phyloP scores from a whole-genome alignment of 345 rosid species.

The Camelina laxa region DNA sequence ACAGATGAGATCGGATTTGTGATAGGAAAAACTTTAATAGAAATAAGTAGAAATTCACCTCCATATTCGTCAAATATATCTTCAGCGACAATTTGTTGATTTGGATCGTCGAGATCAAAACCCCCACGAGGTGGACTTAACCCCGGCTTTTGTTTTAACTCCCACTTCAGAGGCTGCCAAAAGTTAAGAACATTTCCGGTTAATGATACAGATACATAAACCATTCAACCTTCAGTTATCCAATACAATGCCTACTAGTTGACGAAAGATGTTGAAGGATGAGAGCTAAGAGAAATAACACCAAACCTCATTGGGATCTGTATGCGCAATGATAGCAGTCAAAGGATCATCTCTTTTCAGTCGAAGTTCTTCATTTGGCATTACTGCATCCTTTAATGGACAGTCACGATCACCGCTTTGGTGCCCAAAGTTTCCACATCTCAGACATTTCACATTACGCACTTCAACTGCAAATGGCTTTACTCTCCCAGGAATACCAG shows the following conservation, averaged over 20 bases:
- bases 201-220: constrained; percentile 22
- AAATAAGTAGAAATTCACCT: constrained; percentile 57
- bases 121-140: constrained; percentile 99
- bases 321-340: constrained; percentile 82
- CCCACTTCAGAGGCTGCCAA: constrained; percentile 93
- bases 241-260: constrained; percentile 1
- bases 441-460: constrained; percentile 87
- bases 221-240: not conserved
- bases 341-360: constrained; percentile 94
- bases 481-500: constrained; percentile 77
- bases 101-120: constrained; percentile 83
- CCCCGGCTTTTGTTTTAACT: constrained; percentile 94
- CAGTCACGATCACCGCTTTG: constrained; percentile 99
- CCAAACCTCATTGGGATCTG: constrained; percentile 83
- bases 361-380: constrained; percentile 94
- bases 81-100: constrained; percentile 97
- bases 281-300: not conserved
- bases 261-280: constrained; percentile 1
- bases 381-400: constrained; percentile 91
- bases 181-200: constrained; percentile 5
- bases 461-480: constrained; percentile 95
- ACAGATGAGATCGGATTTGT: not conserved
- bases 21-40: not conserved
- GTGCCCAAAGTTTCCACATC: constrained; percentile 92
- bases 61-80: constrained; percentile 98